Evolutionary conservation across 2,329 filamentous ascomycete genomes (phyloP).

Genomic region (Cladophialophora carrionii): DNA sequence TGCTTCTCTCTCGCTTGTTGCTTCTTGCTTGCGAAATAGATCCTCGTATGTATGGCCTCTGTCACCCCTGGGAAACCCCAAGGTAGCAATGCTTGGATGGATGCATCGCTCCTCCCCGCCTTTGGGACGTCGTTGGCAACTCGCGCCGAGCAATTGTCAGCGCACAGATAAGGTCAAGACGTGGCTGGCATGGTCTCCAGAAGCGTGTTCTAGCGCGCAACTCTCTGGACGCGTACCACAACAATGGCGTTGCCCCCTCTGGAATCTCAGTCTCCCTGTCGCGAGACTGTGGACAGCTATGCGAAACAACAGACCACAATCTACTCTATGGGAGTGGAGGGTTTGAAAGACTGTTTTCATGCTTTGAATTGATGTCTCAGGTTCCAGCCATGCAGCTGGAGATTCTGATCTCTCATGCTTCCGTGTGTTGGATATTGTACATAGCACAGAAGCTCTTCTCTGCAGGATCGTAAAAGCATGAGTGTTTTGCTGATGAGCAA

Average conservation of each 20-base stretch:
- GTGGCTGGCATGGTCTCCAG: conserved; percentile 10
- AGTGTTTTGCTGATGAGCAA: conserved; percentile 30
- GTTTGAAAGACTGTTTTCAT: conserved; percentile 34
- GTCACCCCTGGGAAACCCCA: too few species aligned
- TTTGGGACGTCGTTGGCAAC: background rate
- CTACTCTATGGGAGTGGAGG: background rate
- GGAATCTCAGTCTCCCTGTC: background rate
- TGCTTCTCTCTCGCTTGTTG: too few species aligned
- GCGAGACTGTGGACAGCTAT: background rate
- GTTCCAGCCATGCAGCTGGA: conserved; percentile 28
- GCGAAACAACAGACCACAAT: background rate
- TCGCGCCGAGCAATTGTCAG: background rate
- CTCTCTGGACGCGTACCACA: conserved; percentile 32
- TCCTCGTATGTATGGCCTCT: background rate
- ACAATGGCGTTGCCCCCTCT: background rate
- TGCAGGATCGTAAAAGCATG: conserved; percentile 33
- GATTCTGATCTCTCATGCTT: conserved; percentile 29
- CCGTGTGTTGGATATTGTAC: conserved; percentile 34
- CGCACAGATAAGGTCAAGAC: background rate
- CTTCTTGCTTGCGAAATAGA: background rate
- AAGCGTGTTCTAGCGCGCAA: conserved; percentile 21
- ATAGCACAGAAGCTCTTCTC: conserved; percentile 32
- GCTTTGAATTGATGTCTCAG: conserved; percentile 37
- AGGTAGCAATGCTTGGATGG: too few species aligned
- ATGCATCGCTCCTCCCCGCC: too few species aligned